A percentile compares a stretch with the other conserved stretches of the same genome.
Evolutionary conservation across 106 monocot genomes (phyloP).

Genomic region (Alisma plantagoaquatica): DNA sequence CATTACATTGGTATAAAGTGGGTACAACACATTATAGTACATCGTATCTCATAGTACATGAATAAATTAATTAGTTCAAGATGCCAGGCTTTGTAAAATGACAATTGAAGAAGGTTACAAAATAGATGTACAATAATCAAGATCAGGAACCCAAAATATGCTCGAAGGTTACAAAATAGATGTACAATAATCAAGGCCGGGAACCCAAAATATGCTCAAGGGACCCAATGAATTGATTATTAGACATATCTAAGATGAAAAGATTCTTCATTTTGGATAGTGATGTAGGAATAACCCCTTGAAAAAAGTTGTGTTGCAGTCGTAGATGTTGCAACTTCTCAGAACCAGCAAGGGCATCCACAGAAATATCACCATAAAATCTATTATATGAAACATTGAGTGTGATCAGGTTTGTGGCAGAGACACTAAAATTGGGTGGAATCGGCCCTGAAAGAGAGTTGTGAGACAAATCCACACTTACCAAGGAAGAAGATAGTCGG

Average conservation of each 20-base stretch:
- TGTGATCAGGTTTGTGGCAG: not conserved
- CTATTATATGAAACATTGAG: not conserved
- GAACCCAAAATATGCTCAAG: not conserved
- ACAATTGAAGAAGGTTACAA: not conserved
- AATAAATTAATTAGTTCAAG: not conserved
- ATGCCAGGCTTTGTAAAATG: not conserved
- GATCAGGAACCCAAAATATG: too few species aligned
- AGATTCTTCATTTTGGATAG: not conserved
- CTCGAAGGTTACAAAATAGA: too few species aligned
- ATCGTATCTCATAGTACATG: not conserved
- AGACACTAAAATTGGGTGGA: not conserved
- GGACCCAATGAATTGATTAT: not conserved
- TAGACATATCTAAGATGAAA: not conserved
- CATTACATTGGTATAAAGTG: constrained; percentile 1
- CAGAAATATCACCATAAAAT: not conserved
- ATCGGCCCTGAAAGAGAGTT: not conserved
- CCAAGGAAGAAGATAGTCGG: not conserved
- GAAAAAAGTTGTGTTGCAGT: not conserved
- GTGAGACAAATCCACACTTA: not conserved
- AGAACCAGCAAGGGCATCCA: not conserved
- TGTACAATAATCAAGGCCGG: too few species aligned
- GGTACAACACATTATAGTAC: constrained; percentile 8
- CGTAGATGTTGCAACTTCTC: not conserved
- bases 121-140: too few species aligned
- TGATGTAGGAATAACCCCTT: not conserved